phyloP scores from a whole-genome alignment of 2,329 filamentous ascomycete genomes.

The Colletotrichum godetiae region DNA sequence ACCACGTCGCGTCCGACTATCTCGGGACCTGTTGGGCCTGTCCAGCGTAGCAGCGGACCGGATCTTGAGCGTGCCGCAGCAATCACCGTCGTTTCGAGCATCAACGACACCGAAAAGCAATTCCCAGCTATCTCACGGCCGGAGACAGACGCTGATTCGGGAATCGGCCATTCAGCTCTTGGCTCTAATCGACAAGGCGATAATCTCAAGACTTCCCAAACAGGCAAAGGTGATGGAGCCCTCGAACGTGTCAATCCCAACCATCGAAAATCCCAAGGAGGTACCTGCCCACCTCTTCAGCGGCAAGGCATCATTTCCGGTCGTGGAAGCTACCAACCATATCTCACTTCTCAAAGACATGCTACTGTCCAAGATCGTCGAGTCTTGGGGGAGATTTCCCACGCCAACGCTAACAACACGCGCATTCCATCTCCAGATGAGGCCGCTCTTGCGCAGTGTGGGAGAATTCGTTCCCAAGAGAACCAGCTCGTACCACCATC shows the following conservation, averaged over 20 bases:
- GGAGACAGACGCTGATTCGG: neutral
- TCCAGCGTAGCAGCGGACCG: conserved; percentile 50
- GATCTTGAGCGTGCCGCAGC: conserved; percentile 48
- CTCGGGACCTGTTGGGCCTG: conserved; percentile 50
- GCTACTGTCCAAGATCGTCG: conserved; percentile 12
- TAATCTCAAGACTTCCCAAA: neutral
- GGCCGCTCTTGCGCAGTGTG: neutral
- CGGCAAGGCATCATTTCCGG: neutral
- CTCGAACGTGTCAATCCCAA: neutral
- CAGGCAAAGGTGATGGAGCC: neutral
- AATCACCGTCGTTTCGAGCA: conserved; percentile 48
- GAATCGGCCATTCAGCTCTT: neutral
- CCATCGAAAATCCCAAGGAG: neutral
- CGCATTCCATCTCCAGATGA: neutral
- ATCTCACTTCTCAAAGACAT: neutral
- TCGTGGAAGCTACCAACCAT: neutral
- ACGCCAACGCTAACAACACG: neutral
- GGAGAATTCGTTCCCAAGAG: neutral
- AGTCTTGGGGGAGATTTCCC: conserved; percentile 20
- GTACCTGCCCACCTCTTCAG: conserved; percentile 26
- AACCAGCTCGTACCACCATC: neutral
- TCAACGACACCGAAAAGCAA: conserved; percentile 37
- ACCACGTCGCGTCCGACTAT: conserved; percentile 38
- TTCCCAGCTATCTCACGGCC: neutral
- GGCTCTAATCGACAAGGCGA: neutral